Percentiles rank a stretch among this genome's conserved stretches.
Conservation (phyloP, 2,329 filamentous ascomycete species). For the Aspergillus melleus region DNA sequence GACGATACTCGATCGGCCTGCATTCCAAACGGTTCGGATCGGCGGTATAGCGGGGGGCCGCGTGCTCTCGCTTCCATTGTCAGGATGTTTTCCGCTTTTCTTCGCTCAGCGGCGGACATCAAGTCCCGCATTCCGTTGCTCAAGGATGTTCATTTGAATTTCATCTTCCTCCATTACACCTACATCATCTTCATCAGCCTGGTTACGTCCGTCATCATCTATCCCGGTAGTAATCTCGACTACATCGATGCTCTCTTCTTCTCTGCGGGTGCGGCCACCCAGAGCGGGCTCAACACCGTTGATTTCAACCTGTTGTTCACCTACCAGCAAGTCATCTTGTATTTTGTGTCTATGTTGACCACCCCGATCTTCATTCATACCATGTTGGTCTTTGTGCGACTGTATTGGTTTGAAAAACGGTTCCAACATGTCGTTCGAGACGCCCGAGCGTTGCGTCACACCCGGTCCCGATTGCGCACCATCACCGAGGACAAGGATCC, state of each 20-base stretch:
- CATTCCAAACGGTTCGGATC: too few relatives aligned
- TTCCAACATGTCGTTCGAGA: conserved; percentile 83
- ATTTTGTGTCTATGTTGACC: conserved; percentile 68
- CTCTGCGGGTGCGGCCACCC: conserved; percentile 79
- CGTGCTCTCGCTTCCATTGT: conserved; percentile 4
- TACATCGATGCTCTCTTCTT: conserved; percentile 93
- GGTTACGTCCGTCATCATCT: conserved; percentile 75
- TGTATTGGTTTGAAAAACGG: conserved; percentile 98
- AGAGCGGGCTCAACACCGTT: conserved; percentile 84
- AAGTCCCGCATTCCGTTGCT: conserved; percentile 40
- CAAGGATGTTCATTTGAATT: conserved; percentile 42
- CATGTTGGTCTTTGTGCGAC: conserved; percentile 82
- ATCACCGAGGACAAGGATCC: conserved; percentile 50
- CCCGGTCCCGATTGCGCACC: conserved; percentile 60
- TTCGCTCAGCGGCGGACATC: conserved; percentile 20
- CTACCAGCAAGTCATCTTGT: conserved; percentile 73
- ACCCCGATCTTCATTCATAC: conserved; percentile 85
- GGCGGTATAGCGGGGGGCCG: too few relatives aligned
- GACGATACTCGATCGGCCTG: too few relatives aligned
- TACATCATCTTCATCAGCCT: conserved; percentile 77
- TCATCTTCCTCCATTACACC: conserved; percentile 58
- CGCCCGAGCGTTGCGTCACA: conserved; percentile 65
- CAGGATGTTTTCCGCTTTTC: conserved; percentile 32
- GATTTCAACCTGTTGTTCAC: conserved; percentile 67
- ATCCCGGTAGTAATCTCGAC: conserved; percentile 59